A percentile compares a stretch with the other conserved stretches of the same genome.
Evolutionary conservation across 768 basidiomycete genomes (phyloP).

Genomic region (Hericium alpestre): DNA sequence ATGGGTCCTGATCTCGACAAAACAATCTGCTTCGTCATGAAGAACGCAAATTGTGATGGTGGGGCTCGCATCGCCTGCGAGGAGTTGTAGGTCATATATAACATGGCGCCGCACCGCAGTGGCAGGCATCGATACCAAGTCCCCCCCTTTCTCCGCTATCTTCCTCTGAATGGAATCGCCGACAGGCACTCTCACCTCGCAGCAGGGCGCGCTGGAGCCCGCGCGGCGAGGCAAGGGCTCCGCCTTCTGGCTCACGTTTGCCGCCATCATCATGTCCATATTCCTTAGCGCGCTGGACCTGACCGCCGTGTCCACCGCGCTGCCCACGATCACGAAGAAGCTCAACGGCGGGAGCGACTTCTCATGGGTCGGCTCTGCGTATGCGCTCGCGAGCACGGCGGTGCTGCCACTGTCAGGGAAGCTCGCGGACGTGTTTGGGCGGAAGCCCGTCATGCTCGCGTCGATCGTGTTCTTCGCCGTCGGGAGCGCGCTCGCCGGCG

Average conservation of each 20-base stretch:
- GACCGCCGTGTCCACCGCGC: conserved; percentile 15
- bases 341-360: conserved; percentile 13
- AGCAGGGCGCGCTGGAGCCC: too few relatives aligned
- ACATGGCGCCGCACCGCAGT: too few relatives aligned
- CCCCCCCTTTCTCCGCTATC: too few relatives aligned
- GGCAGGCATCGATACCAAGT: too few relatives aligned
- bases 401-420: conserved; percentile 14
- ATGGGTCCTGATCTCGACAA: too few relatives aligned
- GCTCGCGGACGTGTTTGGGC: conserved; percentile 18
- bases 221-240: background rate
- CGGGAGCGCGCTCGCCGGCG: conserved; percentile 25
- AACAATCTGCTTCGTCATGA: too few relatives aligned
- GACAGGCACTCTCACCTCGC: too few relatives aligned
- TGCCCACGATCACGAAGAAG: conserved; percentile 18
- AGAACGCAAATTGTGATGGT: too few relatives aligned
- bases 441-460: conserved; percentile 15
- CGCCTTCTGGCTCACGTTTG: conserved; percentile 20
- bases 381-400: conserved; percentile 14
- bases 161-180: too few relatives aligned
- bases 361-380: conserved; percentile 12
- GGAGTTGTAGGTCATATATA: too few relatives aligned
- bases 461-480: conserved; percentile 16
- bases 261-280: conserved; percentile 13
- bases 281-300: conserved; percentile 22
- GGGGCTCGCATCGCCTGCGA: too few relatives aligned